Evolutionary conservation across 108 stramenopile genomes (phyloP), one percentile per base, ranked within the genome.

Genomic region (Skeletonema costatum): DNA sequence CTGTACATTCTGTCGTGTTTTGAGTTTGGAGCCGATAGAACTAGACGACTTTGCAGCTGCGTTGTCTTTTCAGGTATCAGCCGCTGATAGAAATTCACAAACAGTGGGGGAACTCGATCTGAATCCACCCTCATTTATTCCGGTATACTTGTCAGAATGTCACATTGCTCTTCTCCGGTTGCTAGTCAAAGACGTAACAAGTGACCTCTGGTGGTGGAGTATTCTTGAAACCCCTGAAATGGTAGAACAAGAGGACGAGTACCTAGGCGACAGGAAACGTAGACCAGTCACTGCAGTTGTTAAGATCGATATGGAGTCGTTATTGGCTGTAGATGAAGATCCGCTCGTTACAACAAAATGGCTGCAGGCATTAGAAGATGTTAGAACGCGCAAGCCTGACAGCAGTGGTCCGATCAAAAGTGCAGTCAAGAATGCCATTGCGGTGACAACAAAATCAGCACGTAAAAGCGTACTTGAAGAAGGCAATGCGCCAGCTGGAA

Each of bases 131-230:
- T 74, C 72, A 56, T 42, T 36, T 16, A 76, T 76, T 60, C 94
- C 94, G 8, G 88, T 95, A 4, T 95, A 90, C 68, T 73, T 95
- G 16, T 91, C 89, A 8, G 94, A 95, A 68, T 86, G 86, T n/a
- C 94, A 95, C 68, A 71, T 95, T 4, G 91, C 83, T 25, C 58
- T 95, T 13, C 72, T 95, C 31, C 90, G 90, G 61, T 78, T 95
- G 14, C 58, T 95, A 16, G 62, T 95, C 5, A 69, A 73, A 36
- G 94, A 95, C 74, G 71, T 48, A 17, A 78, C 88, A 16, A 93
- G 92, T 82, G 94, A 95, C 61, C 81, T 86, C 6, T 95, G 94
- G 94, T 95, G 94, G 94, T 95, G 92, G 92, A 88, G 89, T 64
- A 89, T 88, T 56, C 84, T 95, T 13, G 92, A 95, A 74, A 91